These are phyloP conservation scores for Bacterosira constricta DNA, from an alignment of 108 stramenopile genomes.

Conservation along the genomic window DNA sequence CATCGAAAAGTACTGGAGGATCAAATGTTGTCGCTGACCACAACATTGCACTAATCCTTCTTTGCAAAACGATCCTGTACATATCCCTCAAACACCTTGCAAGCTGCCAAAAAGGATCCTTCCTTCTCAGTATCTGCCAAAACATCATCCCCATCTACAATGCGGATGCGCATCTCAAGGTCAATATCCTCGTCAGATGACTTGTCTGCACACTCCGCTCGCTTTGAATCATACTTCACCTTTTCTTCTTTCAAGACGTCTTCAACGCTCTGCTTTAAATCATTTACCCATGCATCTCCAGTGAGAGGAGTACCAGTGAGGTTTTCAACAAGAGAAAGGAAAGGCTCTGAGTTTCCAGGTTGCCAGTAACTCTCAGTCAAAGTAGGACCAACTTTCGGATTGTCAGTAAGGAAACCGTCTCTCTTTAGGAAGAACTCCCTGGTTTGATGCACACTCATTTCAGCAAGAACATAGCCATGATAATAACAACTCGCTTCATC, in stretches of 20 bases:
- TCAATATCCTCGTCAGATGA: slow-evolving; percentile 40
- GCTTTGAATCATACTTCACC: slow-evolving; percentile 55
- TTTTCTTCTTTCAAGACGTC: slow-evolving; percentile 64
- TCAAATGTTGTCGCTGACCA: no score
- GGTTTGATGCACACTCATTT: slow-evolving; percentile 83
- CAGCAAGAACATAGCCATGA: slow-evolving; percentile 73
- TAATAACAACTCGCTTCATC: slow-evolving; percentile 76
- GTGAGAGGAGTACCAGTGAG: slow-evolving; percentile 67
- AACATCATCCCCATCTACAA: slow-evolving; percentile 73
- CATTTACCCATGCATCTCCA: slow-evolving; percentile 69
- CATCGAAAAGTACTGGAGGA: no score
- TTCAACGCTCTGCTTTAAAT: slow-evolving; percentile 58
- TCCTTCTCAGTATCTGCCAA: slow-evolving; percentile 61
- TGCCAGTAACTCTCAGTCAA: slow-evolving; percentile 64
- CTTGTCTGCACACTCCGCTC: slow-evolving; percentile 18
- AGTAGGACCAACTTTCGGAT: slow-evolving; percentile 69
- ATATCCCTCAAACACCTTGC: slow-evolving; percentile 68
- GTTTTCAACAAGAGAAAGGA: slow-evolving; percentile 67
- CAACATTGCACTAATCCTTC: no score
- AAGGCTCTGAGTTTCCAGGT: slow-evolving; percentile 68
- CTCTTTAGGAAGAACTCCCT: slow-evolving; percentile 62
- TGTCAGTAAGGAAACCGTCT: slow-evolving; percentile 72
- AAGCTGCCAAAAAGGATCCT: slow-evolving; percentile 54
- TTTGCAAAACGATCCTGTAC: slow-evolving; percentile 49
- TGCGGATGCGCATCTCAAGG: slow-evolving; percentile 67